Conservation (phyloP, 331 rosid species). For the Pyrus hybrid region DNA sequence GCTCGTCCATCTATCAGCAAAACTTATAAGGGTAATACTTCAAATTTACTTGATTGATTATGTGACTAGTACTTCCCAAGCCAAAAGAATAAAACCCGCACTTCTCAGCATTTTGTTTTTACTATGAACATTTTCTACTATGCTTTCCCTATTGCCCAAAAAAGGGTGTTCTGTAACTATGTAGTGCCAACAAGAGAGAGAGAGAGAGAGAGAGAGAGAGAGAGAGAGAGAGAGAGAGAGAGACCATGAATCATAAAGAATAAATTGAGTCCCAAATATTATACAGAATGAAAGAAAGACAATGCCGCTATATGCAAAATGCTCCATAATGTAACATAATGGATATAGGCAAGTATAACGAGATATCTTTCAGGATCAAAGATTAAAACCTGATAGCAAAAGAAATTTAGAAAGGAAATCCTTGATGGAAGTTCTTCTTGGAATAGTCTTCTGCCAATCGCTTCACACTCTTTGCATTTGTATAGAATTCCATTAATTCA, state of each 20-base stretch:
- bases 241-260: neutral
- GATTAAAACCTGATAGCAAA: neutral
- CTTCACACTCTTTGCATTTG: constrained; percentile 45
- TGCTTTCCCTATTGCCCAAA: neutral
- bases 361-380: neutral
- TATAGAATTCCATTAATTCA: constrained; percentile 50
- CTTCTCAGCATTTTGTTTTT: neutral
- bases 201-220: neutral
- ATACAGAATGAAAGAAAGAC: neutral
- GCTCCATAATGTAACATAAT: neutral
- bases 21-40: neutral
- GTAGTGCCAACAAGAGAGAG: neutral
- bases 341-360: neutral
- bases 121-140: neutral
- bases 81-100: neutral
- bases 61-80: neutral
- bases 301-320: neutral
- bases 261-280: neutral
- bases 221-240: neutral
- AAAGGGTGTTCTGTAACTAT: neutral
- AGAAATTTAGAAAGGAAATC: constrained; percentile 39
- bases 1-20: neutral
- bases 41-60: neutral
- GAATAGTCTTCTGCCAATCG: constrained; percentile 59
- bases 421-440: constrained; percentile 26